Evolutionary conservation across 257 asterid genomes (phyloP), one percentile per base, ranked within the genome.

Genomic region (Catharanthus roseus): DNA sequence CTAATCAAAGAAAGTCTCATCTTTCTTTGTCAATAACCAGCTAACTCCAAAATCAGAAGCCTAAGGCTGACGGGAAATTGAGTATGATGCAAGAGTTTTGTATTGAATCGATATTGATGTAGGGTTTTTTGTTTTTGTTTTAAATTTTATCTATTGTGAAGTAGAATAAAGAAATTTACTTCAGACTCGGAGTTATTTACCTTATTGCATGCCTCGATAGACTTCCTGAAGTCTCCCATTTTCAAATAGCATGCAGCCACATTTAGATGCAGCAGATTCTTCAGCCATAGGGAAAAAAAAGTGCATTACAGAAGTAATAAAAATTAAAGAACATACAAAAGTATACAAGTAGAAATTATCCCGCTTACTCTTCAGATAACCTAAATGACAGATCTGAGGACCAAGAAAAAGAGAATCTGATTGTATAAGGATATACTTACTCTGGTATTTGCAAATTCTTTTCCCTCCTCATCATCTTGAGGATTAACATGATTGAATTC

Each of bases 401-500:
- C 6, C 13, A 31, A 36, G 11, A 49, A 15, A 5, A 58, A 47
- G 26, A 45, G 31, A 55, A 54, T 55, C n/a, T 29, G 39, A 51
- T 60, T 69, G 23, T 62, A 47, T 0, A 41, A 12, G 50, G 70
- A 42, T 42, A 67, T 39, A 77, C 95, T 77, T 89, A 89, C 99
- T 77, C 99, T 86, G 60, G 90, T 80, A 72, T 89, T 83, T 19
- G 97, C 72, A 85, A 95, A 95, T 74, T 91, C 97, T 78, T 91
- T 95, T 63, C 99, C 99, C 81, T 95, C 99, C 3, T 88, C 97
- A 44, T 95, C 99, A 72, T 89, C 92, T 78, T 86, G 95, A 68
- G 99, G 99, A 81, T 95, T 86, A n/a, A 95, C 97, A 67, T 95
- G 99, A 81, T 95, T 95, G 85, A 95, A 89, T 74, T 95, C 99